A percentile compares a stretch with the other conserved stretches of the same genome.
These are phyloP conservation scores for Fusarium irregulare DNA, from an alignment of 2,329 filamentous ascomycete species.

Conservation along the genomic window DNA sequence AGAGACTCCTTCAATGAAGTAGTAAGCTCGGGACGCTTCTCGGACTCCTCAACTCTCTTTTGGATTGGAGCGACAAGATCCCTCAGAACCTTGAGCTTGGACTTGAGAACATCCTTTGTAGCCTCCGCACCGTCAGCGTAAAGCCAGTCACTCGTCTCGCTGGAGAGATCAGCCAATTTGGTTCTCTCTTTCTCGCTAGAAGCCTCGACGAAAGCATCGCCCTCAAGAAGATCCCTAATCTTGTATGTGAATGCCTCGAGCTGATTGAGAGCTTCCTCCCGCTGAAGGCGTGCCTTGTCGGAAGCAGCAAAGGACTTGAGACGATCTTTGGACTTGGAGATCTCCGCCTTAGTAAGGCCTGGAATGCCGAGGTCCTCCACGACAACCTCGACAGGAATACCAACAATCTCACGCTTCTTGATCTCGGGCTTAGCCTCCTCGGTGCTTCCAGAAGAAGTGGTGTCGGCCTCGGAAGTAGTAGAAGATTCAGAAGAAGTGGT, in stretches of 20 bases:
- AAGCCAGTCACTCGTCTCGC: slow-evolving; percentile 85
- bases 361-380: slow-evolving; percentile 64
- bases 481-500: slow-evolving; percentile 43
- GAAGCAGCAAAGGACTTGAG: slow-evolving; percentile 87
- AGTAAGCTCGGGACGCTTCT: slow-evolving; percentile 76
- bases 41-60: slow-evolving; percentile 77
- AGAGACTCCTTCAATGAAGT: slow-evolving; percentile 76
- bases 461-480: slow-evolving; percentile 49
- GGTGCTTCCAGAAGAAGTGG: slow-evolving; percentile 59
- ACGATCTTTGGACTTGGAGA: slow-evolving; percentile 71
- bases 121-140: slow-evolving; percentile 87
- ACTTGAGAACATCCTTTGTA: slow-evolving; percentile 77
- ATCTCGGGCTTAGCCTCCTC: slow-evolving; percentile 62
- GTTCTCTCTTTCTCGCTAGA: slow-evolving; percentile 76
- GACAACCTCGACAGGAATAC: slow-evolving; percentile 63
- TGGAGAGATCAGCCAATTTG: slow-evolving; percentile 74
- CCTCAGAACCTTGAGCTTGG: slow-evolving; percentile 80
- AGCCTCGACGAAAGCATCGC: slow-evolving; percentile 76
- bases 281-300: slow-evolving; percentile 78
- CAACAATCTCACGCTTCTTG: slow-evolving; percentile 70
- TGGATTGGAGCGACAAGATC: slow-evolving; percentile 82
- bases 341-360: slow-evolving; percentile 60
- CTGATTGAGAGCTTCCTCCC: slow-evolving; percentile 90
- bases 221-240: slow-evolving; percentile 83
- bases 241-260: slow-evolving; percentile 96